Evolutionary conservation across 129 eudicot genomes (phyloP).

Genomic region (Smallanthus sonchifolius): DNA sequence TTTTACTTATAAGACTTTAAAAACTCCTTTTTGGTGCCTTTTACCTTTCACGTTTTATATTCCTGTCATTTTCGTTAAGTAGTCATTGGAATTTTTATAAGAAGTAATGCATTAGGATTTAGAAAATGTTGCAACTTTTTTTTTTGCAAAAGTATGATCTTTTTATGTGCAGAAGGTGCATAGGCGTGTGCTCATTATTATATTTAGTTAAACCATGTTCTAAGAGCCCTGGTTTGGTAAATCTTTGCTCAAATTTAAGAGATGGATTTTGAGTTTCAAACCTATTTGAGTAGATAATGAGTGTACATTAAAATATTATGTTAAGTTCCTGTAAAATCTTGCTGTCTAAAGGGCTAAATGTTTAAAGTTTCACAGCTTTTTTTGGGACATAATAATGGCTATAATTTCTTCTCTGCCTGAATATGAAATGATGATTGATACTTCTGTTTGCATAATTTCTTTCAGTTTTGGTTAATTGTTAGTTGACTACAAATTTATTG

Average conservation of each 20-base stretch:
- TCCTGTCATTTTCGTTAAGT: not conserved
- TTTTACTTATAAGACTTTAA: not conserved
- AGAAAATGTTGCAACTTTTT: not conserved
- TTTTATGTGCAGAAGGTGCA: not conserved
- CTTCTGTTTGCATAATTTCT: constrained; percentile 3
- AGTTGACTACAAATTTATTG: constrained; percentile 3
- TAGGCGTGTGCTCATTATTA: not conserved
- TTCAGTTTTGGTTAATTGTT: not conserved
- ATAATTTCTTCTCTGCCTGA: not conserved
- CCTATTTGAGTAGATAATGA: not conserved
- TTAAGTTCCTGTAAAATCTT: not conserved
- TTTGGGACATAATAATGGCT: not conserved
- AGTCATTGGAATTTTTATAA: not conserved
- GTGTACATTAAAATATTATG: not conserved
- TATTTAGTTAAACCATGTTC: not conserved
- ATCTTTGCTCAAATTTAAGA: not conserved
- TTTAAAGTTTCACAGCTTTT: not conserved
- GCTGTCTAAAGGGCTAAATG: not conserved
- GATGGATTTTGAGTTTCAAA: not conserved
- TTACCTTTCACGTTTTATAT: not conserved
- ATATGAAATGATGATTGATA: constrained; percentile 6
- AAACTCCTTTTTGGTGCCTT: not conserved
- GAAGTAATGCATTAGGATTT: not conserved
- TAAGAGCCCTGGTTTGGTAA: not conserved
- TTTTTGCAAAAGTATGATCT: not conserved